Conservation (phyloP, 306 rosid species). For the Acmispon strigosus region DNA sequence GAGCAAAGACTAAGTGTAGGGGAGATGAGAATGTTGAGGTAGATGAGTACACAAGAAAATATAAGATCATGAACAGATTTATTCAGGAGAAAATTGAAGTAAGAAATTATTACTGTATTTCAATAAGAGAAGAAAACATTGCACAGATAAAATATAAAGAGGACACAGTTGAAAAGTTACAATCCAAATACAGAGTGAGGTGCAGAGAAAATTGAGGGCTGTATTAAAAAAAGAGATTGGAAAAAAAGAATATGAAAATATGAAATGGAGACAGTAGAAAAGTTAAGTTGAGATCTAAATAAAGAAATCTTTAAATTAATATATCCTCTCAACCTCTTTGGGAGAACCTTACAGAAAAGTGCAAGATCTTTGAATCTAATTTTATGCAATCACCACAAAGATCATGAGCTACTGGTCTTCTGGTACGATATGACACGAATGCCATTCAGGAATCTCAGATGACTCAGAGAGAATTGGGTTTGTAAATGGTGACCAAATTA, state of each 20-base stretch:
- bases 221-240: background rate
- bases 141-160: background rate
- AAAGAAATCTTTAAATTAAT: background rate
- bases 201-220: background rate
- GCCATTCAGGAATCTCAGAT: background rate
- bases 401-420: background rate
- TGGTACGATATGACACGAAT: background rate
- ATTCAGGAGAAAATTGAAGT: background rate
- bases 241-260: background rate
- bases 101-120: background rate
- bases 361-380: slow-evolving; percentile 11
- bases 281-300: background rate
- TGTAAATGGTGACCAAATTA: background rate
- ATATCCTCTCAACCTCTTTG: background rate
- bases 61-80: background rate
- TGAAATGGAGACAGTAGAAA: background rate
- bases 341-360: background rate
- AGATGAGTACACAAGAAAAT: background rate
- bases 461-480: background rate
- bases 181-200: background rate
- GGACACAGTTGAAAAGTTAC: background rate
- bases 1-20: background rate
- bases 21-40: background rate
- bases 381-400: background rate
- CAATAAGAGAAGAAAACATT: background rate